Percentiles rank a stretch among this genome's conserved stretches.
phyloP scores from a whole-genome alignment of 306 rosid genomes.

The Morella rubra region DNA sequence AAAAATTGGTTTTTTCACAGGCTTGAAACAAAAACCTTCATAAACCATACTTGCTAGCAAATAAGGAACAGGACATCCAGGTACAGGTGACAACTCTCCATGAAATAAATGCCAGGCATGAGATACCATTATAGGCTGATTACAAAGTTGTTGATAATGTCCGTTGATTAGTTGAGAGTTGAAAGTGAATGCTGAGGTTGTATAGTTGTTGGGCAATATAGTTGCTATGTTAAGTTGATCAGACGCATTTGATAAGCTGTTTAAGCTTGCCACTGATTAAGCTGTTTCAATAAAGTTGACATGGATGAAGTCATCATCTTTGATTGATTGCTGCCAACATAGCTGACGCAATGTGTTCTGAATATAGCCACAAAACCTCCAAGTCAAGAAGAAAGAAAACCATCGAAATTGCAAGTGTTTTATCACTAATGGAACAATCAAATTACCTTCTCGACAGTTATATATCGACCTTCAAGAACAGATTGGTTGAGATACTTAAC shows the following conservation, averaged over 20 bases:
- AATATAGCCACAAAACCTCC: slow-evolving; percentile 93
- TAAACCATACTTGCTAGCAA: slow-evolving; percentile 22
- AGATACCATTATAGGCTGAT: slow-evolving; percentile 90
- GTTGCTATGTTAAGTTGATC: slow-evolving; percentile 98
- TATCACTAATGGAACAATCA: slow-evolving; percentile 29
- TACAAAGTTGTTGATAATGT: slow-evolving; percentile 96
- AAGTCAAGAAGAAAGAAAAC: slow-evolving; percentile 63
- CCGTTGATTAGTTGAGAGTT: slow-evolving; percentile 95
- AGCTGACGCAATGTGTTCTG: slow-evolving; percentile 95
- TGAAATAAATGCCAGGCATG: slow-evolving; percentile 62
- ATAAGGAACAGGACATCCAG: slow-evolving; percentile 35
- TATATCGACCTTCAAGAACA: slow-evolving; percentile 88
- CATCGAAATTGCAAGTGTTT: slow-evolving; percentile 23
- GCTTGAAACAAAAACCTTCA: not conserved
- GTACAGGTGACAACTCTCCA: slow-evolving; percentile 45
- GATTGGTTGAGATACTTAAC: slow-evolving; percentile 93
- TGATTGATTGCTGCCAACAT: slow-evolving; percentile 97
- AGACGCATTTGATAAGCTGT: slow-evolving; percentile 90
- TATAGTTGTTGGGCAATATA: slow-evolving; percentile 92
- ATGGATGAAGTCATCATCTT: slow-evolving; percentile 96
- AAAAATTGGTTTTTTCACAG: not conserved
- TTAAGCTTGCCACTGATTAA: slow-evolving; percentile 95
- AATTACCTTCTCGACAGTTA: slow-evolving; percentile 92
- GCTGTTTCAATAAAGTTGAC: slow-evolving; percentile 95
- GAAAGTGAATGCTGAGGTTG: slow-evolving; percentile 98